Percentiles rank a stretch among this genome's conserved stretches.
Conservation (phyloP, 176 grass and related monocot genomes). For the Oryza glaberrima region DNA sequence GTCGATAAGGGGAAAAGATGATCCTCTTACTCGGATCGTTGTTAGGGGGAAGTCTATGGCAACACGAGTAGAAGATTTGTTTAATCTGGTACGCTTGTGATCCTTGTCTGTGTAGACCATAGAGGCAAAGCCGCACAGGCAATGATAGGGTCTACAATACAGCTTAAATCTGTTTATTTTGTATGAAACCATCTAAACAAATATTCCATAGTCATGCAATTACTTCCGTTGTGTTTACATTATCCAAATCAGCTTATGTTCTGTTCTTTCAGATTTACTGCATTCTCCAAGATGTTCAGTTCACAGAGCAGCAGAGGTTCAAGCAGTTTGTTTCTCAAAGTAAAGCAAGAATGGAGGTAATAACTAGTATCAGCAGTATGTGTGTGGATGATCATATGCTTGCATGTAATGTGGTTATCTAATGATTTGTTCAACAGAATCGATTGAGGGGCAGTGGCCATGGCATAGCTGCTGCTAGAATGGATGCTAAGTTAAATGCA, state of each 20-base stretch:
- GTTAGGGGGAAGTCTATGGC: constrained; percentile 93
- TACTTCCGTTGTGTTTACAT: constrained; percentile 23
- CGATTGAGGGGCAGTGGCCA: constrained; percentile 96
- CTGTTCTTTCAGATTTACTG: constrained; percentile 72
- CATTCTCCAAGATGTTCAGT: constrained; percentile 98
- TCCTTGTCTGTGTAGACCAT: constrained; percentile 29
- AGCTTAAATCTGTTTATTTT: constrained; percentile 35
- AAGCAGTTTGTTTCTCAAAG: constrained; percentile 99
- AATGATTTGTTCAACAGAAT: constrained; percentile 60
- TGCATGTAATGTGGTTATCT: constrained; percentile 43
- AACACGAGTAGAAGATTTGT: constrained; percentile 77
- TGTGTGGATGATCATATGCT: constrained; percentile 26
- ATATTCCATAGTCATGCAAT: constrained; percentile 17
- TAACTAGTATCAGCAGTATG: constrained; percentile 17
- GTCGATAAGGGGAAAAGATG: constrained; percentile 73
- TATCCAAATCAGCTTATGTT: constrained; percentile 22
- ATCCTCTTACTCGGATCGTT: constrained; percentile 85
- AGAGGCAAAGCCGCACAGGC: neutral
- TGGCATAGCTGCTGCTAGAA: constrained; percentile 88
- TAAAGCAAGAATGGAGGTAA: constrained; percentile 99
- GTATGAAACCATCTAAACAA: neutral
- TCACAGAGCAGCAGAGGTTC: constrained; percentile 93
- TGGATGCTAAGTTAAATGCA: constrained; percentile 96
- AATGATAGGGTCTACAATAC: constrained; percentile 11
- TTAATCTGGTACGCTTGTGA: constrained; percentile 77